phyloP scores from a whole-genome alignment of 2,329 filamentous ascomycete genomes.

The Alternaria dauci region DNA sequence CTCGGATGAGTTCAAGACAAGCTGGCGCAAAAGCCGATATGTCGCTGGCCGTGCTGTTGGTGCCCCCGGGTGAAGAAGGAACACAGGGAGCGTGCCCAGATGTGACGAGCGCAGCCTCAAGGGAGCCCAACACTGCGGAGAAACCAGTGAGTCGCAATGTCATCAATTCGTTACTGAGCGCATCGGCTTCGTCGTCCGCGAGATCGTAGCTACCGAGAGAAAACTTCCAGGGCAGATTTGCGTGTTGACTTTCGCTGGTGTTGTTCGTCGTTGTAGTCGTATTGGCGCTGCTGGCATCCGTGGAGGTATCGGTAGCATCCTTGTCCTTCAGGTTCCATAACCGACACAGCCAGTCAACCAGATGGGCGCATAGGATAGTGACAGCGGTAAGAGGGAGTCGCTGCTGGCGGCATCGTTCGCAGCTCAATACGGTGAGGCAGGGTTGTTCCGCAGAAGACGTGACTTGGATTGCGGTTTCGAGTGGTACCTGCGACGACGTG shows the following conservation, averaged over 20 bases:
- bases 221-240: conserved; percentile 12
- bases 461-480: conserved; percentile 20
- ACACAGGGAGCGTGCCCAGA: conserved; percentile 1
- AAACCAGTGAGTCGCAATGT: conserved; percentile 17
- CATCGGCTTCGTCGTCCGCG: conserved; percentile 19
- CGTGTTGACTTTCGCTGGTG: background rate
- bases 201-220: conserved; percentile 19
- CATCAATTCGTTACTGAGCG: conserved; percentile 21
- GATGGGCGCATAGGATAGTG: conserved; percentile 16
- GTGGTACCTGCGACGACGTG: conserved; percentile 16
- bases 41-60: background rate
- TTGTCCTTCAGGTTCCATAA: conserved; percentile 14
- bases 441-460: conserved; percentile 10
- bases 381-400: conserved; percentile 16
- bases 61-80: conserved; percentile 7
- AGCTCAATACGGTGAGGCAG: conserved; percentile 13
- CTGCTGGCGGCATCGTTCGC: conserved; percentile 18
- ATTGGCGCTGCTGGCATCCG: conserved; percentile 4
- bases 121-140: conserved; percentile 16
- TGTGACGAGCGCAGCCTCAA: conserved; percentile 17
- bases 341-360: conserved; percentile 20
- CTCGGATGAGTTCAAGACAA: conserved; percentile 16
- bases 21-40: conserved; percentile 8
- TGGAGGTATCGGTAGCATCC: conserved; percentile 5
- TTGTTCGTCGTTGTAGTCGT: conserved; percentile 3